Conservation (phyloP, 1,284 basidiomycete species). For the Takashimella koratensis region DNA sequence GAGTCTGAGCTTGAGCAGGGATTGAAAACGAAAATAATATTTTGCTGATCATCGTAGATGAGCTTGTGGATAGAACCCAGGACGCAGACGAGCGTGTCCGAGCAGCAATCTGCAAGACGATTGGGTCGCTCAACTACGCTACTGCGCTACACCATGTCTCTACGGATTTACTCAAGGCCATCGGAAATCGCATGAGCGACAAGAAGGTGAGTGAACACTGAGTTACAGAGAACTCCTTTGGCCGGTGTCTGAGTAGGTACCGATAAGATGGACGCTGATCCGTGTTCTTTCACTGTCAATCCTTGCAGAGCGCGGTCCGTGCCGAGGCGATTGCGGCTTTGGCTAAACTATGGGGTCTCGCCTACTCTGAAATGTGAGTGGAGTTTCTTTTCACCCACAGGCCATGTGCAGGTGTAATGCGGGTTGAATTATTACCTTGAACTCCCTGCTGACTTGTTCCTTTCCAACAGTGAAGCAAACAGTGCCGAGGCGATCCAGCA, state of each 20-base stretch:
- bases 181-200: slow-evolving; percentile 75
- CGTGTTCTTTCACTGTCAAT: slow-evolving; percentile 47
- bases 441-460: no score
- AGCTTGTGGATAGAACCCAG: slow-evolving; percentile 63
- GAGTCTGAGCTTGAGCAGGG: no score
- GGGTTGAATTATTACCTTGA: no score
- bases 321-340: slow-evolving; percentile 72
- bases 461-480: slow-evolving; percentile 65
- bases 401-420: no score
- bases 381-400: not conserved
- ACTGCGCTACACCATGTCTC: slow-evolving; percentile 78
- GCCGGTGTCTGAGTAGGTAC: no score
- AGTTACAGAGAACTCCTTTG: no score
- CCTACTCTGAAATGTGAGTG: slow-evolving; percentile 82
- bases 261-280: no score
- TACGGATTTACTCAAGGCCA: slow-evolving; percentile 58
- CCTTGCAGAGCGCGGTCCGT: slow-evolving; percentile 65
- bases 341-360: slow-evolving; percentile 74
- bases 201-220: slow-evolving; percentile 62
- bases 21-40: not conserved
- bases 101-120: slow-evolving; percentile 74
- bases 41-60: slow-evolving; percentile 52
- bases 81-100: slow-evolving; percentile 93
- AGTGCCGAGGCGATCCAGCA: slow-evolving; percentile 69
- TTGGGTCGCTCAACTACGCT: slow-evolving; percentile 85